Conservation (phyloP, 2,329 filamentous ascomycete genomes). For the Fusarium mundagurra region DNA sequence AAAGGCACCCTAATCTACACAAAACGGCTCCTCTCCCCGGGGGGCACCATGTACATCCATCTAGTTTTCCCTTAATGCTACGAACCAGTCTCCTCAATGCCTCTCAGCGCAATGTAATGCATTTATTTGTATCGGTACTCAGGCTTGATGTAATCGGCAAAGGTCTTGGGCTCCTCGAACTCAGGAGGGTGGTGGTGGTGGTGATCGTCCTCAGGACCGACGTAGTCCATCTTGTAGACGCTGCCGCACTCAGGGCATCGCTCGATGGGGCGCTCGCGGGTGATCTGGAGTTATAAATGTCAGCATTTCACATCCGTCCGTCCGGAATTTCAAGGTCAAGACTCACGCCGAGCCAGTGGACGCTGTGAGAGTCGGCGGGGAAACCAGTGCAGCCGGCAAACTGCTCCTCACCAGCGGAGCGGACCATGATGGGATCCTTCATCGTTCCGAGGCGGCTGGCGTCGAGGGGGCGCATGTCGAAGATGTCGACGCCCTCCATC, state of each 20-base stretch:
- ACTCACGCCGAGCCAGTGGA: conserved; percentile 89
- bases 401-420: conserved; percentile 94
- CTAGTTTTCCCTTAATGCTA: conserved; percentile 43
- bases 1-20: conserved; percentile 56
- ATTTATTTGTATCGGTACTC: conserved; percentile 81
- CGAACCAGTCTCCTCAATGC: conserved; percentile 19
- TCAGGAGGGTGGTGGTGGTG: conserved; percentile 70
- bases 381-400: conserved; percentile 95
- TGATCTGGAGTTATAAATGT: conserved; percentile 65
- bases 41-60: conserved; percentile 34
- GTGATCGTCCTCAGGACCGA: conserved; percentile 81
- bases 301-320: conserved; percentile 26
- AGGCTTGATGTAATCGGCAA: conserved; percentile 94
- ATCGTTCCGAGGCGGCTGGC: conserved; percentile 90
- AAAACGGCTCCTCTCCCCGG: conserved; percentile 40
- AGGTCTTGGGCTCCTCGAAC: conserved; percentile 90
- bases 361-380: conserved; percentile 90
- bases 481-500: conserved; percentile 98
- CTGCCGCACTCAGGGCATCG: conserved; percentile 97
- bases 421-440: conserved; percentile 88
- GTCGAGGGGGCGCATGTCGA: conserved; percentile 98
- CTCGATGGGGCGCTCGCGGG: conserved; percentile 89
- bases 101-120: conserved; percentile 38
- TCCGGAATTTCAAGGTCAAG: conserved; percentile 16
- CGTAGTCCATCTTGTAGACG: conserved; percentile 98